Conservation (phyloP, 768 basidiomycete genomes). For the Macrolepiota fuliginosa region DNA sequence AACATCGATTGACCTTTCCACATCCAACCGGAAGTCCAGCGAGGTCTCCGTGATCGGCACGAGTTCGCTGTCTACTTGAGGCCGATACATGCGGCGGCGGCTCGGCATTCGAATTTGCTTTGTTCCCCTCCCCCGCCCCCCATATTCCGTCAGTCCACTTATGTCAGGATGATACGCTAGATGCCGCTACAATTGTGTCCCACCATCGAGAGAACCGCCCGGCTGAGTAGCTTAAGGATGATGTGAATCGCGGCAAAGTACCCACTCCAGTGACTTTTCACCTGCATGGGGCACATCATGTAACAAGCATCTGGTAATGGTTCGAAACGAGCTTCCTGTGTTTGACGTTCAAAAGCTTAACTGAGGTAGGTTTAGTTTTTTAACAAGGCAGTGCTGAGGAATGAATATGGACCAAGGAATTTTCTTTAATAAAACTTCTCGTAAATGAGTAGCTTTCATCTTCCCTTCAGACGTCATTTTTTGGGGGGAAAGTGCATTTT, state of each 20-base stretch:
- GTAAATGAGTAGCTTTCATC: background rate
- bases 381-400: constrained; percentile 5
- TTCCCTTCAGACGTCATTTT: background rate
- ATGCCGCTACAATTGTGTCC: too few species aligned
- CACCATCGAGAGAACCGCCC: too few species aligned
- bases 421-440: background rate
- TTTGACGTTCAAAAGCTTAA: background rate
- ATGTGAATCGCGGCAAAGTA: background rate
- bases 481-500: background rate
- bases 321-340: background rate
- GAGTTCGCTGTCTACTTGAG: too few species aligned
- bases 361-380: constrained; percentile 1
- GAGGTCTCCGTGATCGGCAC: too few species aligned
- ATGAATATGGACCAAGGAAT: background rate
- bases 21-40: too few species aligned
- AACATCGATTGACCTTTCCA: too few species aligned
- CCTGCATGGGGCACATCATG: background rate
- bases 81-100: too few species aligned
- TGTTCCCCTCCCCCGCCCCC: too few species aligned
- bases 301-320: background rate
- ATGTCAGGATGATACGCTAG: too few species aligned
- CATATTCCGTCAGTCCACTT: too few species aligned
- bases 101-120: too few species aligned
- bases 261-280: background rate
- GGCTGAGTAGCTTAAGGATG: background rate